Percentiles rank a stretch among this genome's conserved stretches.
Evolutionary conservation across 768 basidiomycete genomes (phyloP).

Genomic region (Bullera alba): DNA sequence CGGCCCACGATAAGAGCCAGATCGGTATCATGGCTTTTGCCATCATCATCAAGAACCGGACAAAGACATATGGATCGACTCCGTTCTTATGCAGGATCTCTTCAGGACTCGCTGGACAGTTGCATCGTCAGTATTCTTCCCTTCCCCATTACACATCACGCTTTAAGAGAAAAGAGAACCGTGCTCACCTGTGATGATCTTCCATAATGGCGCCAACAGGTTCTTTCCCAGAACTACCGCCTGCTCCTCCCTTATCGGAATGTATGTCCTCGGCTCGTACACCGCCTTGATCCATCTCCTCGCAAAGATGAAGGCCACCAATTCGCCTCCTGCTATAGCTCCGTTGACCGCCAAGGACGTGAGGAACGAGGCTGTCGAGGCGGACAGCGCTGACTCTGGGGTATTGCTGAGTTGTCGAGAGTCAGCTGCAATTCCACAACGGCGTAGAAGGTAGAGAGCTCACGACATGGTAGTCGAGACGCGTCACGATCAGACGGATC

Average conservation of each 20-base stretch:
- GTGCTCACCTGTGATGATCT: constrained; percentile 24
- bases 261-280: constrained; percentile 69
- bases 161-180: constrained; percentile 61
- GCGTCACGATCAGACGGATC: too few relatives aligned
- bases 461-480: neutral
- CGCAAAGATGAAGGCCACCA: constrained; percentile 71
- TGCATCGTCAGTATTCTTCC: constrained; percentile 29
- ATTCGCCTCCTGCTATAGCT: constrained; percentile 53
- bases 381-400: constrained; percentile 33
- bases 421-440: too few relatives aligned
- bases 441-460: too few relatives aligned
- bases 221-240: constrained; percentile 22
- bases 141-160: too few relatives aligned
- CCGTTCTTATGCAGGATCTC: constrained; percentile 39
- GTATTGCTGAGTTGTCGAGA: constrained; percentile 4
- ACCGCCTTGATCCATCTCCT: constrained; percentile 78
- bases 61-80: constrained; percentile 82
- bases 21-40: constrained; percentile 74
- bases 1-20: constrained; percentile 80
- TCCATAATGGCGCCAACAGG: constrained; percentile 25
- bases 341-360: constrained; percentile 80
- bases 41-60: constrained; percentile 82
- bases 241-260: constrained; percentile 52
- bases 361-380: constrained; percentile 70
- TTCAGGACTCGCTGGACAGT: constrained; percentile 53